These are phyloP conservation scores for Rostrohypoxylon terebratum DNA, from an alignment of 495 filamentous ascomycete genomes.

Conservation along the genomic window DNA sequence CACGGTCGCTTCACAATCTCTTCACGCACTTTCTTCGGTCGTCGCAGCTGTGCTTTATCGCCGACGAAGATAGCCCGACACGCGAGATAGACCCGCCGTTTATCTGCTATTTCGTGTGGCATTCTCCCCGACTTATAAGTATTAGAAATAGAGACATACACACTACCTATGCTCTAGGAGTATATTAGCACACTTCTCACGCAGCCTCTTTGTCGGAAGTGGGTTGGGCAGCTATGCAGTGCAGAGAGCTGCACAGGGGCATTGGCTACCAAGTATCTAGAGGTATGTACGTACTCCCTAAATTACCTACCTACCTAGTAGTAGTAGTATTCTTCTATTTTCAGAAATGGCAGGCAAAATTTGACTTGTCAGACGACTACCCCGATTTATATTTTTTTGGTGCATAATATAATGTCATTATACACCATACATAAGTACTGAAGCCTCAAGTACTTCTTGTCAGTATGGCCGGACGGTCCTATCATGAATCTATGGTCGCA, in stretches of 20 bases:
- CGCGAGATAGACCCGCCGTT: constrained; percentile 49
- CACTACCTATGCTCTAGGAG: neutral
- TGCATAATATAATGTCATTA: neutral
- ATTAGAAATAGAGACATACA: neutral
- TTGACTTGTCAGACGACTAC: neutral
- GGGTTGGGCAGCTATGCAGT: constrained; percentile 23
- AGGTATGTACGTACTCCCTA: neutral
- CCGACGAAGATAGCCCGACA: constrained; percentile 52
- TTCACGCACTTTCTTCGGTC: constrained; percentile 49
- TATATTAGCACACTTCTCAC: neutral
- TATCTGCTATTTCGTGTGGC: constrained; percentile 23
- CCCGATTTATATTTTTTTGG: no score
- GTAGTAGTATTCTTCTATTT: neutral
- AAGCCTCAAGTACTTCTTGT: no score
- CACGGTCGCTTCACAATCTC: constrained; percentile 34
- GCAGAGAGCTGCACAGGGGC: neutral
- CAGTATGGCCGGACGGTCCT: no score
- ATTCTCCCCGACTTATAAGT: constrained; percentile 3
- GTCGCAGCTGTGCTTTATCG: constrained; percentile 46
- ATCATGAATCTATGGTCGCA: neutral
- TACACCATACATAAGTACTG: no score
- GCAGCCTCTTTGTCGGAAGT: neutral
- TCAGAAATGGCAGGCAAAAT: neutral
- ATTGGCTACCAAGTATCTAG: neutral
- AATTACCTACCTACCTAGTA: no score